Base-by-base conservation (phyloP, 768 basidiomycete species). In the Amanita pseudoporphyria region DNA sequence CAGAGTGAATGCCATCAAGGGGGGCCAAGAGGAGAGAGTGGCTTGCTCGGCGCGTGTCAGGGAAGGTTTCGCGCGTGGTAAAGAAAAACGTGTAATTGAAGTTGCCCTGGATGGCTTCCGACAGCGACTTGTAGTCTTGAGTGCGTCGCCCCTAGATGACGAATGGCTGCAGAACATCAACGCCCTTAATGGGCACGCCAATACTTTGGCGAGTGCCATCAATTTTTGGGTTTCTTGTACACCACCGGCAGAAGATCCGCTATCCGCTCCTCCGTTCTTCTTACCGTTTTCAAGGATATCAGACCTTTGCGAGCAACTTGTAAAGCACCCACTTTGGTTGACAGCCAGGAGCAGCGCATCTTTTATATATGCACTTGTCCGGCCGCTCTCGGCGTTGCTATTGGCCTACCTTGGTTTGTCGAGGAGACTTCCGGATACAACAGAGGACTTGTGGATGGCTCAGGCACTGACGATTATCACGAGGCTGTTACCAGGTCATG, bases 401-500 rank as follows among this genome's bases (percentile, higher is more conserved):
- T 57, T 62, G 0, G 60, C 58, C 14, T 84, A 82, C 51, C 74
- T 88, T 40, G 67, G 66, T 2, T 64, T 87, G n/a, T 85, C 81
- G 2, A 69, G 72, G 22, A 62, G 69, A 10, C 68, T 81, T 10
- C 82, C 85, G 5, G 73, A 65, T 18, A 73, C 73, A n/a, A 64
- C 75, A 3, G 65, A 71, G 24, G 72, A 79, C 47, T 59, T 81
- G 16, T 87, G 86, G 85, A 66, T 83, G 33, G 78, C 79, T 0
- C 83, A 85, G 54, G 77, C 79, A 2, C 72, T 83, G 30, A 65
- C 76, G 0, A 72, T 86, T 40, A 56, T 87, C 1, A 55, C 65
- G 12, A 66, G 73, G 30, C 67, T 84, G 19, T 67, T 81, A 10
- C 86, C 84, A 0, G 90, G 91, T 10, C 86, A 94, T 54, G 92